Base-by-base conservation (phyloP, 331 rosid species). In the Quercus lobata region DNA sequence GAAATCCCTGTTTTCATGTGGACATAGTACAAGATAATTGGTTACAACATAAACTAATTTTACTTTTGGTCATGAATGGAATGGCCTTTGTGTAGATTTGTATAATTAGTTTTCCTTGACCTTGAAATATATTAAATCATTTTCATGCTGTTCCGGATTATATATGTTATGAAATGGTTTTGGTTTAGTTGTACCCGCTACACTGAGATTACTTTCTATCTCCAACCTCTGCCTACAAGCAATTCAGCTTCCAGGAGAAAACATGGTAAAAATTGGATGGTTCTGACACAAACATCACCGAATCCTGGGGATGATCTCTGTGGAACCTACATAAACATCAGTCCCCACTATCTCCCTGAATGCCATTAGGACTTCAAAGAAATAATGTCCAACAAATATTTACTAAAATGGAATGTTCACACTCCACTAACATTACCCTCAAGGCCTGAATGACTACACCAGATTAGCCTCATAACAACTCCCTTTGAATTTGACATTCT, bases 391-490 rank as follows among this genome's bases (percentile, higher is more conserved):
- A 55, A 12, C 49, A 17, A 7, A 71, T 56, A 63, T 79, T 35
- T 21, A 49, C 15, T n/a, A 68, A 78, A 69, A 29, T 74, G 71
- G 74, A 58, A 81, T 41, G 49, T 73, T 72, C 16, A 83, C 83
- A 21, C 16, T 41, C 72, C 32, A 65, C 71, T 44, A 22, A 15
- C 21, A 10, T 30, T 69, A 11, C 6, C 37, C 77, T 85, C 46
- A 2, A 41, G 46, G 46, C 46, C 46, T 41, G 46, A 87, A 79
- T 89, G 35, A 81, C 88, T 84, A 81, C 88, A 75, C 80, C 61
- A 74, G 69, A 73, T 77, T 77, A 27, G 52, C 37, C 73, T 79
- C 87, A 70, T 80, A 87, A 84, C 93, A 25, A 78, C 90, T 86
- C 90, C 87, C 83, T 58, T 68, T 73, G 78, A 71, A 73, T 63